Base-by-base conservation (phyloP, 2,329 filamentous ascomycete species). In the Dactylellina leptospora region DNA sequence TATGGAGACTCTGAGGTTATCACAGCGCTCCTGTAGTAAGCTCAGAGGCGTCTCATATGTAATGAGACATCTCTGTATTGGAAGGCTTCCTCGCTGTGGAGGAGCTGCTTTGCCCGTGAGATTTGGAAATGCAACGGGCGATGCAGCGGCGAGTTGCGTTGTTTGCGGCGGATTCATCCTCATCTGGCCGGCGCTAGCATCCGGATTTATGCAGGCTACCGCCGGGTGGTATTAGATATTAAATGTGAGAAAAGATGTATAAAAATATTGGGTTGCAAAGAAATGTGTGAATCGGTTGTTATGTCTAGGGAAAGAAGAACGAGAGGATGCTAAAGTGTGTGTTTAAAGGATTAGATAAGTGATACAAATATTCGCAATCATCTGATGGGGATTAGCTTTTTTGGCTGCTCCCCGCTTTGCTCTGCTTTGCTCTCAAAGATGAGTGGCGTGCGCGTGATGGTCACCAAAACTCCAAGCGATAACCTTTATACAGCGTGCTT, bases 1-100 rank as follows among this genome's bases (percentile, higher is more conserved):
- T 0, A 92, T 80, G 0, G 89, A 88, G 0, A 86, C 81, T 0
- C 85, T 85, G 2, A 88, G 78, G 3, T 81, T 80, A 74, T 84
- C 84, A 22, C 84, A 81, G 11, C 80, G 82, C 0, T 78, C 75
- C 47, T 87, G 83, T 1, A 90, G 77, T 1, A 80, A 77, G 2
- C 76, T 78, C 0, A 87, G 78, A 0, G 83, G 75, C 0, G 81
- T 74, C 33, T 73, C 74, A 20, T 58, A 75, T 58, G 61, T 71
- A n/a, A 75, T 71, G 63, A 36, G 61, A 9, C 68, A 74, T 75
- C 54, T 75, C 68, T 53, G 59, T 53, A 38, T 74, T 51, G 36
- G 60, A 27, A 62, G 40, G 64, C 36, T 63, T 45, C 44, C 45
- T 50, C 5, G 62, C 5, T 33, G 72, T n/a, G 51, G 33, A 45